phyloP scores from a whole-genome alignment of 2,329 filamentous ascomycete genomes.

The Trichothecium sympodiale region DNA sequence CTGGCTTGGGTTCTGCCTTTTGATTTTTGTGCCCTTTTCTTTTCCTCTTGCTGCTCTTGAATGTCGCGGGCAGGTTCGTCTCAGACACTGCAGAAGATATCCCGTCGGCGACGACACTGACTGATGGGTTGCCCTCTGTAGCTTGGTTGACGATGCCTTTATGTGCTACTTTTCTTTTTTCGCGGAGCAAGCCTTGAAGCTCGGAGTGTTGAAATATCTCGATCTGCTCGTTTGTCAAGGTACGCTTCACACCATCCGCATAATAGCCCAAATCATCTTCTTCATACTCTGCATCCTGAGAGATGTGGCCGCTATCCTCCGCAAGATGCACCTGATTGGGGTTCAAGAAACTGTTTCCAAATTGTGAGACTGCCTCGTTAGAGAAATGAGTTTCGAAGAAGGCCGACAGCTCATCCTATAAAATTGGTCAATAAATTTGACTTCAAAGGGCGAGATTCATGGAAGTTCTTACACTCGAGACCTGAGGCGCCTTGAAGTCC shows the following conservation, averaged over 20 bases:
- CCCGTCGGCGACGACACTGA: neutral
- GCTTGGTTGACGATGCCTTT: conserved; percentile 1
- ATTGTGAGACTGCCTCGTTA: conserved; percentile 29
- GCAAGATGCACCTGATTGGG: conserved; percentile 24
- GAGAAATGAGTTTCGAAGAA: conserved; percentile 55
- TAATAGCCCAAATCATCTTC: conserved; percentile 75
- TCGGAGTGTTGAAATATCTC: conserved; percentile 85
- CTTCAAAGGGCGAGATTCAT: neutral
- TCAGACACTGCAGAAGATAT: conserved; percentile 6
- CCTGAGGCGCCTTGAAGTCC: conserved; percentile 8
- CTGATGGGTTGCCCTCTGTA: neutral
- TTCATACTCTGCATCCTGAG: conserved; percentile 28
- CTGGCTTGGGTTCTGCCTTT: conserved; percentile 40
- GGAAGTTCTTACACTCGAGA: conserved; percentile 14
- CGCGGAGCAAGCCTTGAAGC: conserved; percentile 57
- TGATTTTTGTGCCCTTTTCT: conserved; percentile 25
- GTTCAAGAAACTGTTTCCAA: conserved; percentile 32
- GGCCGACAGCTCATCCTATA: conserved; percentile 44
- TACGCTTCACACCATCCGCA: conserved; percentile 74
- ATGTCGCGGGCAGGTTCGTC: conserved; percentile 6
- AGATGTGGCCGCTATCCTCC: conserved; percentile 27
- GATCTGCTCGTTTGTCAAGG: conserved; percentile 84
- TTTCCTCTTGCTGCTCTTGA: conserved; percentile 21
- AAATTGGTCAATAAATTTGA: conserved; percentile 9
- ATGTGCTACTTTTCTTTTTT: conserved; percentile 23